Evolutionary conservation across 768 basidiomycete species (phyloP).

Genomic region (Leccinum obscurum): DNA sequence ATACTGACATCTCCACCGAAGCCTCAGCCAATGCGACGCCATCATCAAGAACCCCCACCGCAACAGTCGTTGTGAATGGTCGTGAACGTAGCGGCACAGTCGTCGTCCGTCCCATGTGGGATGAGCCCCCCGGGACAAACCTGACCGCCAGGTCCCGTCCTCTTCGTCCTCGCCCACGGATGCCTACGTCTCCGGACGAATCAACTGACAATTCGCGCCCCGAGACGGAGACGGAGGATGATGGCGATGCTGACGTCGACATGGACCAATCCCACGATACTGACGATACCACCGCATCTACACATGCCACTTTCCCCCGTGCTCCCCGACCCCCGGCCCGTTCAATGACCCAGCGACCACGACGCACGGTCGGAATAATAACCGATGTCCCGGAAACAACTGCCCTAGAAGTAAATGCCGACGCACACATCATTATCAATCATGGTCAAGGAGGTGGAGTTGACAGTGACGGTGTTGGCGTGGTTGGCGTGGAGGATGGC

Average conservation of each 20-base stretch:
- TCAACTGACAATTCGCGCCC: constrained; percentile 56
- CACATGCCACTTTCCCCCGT: constrained; percentile 34
- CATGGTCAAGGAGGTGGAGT: constrained; percentile 41
- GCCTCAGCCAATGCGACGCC: constrained; percentile 62
- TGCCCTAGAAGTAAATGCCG: constrained; percentile 41
- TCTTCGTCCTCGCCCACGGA: constrained; percentile 30
- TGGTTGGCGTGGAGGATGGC: constrained; percentile 65
- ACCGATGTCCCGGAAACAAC: constrained; percentile 38
- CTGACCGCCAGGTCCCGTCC: constrained; percentile 32
- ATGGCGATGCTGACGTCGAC: constrained; percentile 56
- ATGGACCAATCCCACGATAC: constrained; percentile 44
- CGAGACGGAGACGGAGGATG: constrained; percentile 80
- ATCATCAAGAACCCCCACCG: constrained; percentile 59
- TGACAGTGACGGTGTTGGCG: constrained; percentile 42
- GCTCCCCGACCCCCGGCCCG: constrained; percentile 28
- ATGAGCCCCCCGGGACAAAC: constrained; percentile 32
- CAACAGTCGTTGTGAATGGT: constrained; percentile 54
- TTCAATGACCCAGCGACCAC: constrained; percentile 36
- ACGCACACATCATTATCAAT: constrained; percentile 55
- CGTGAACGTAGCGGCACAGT: constrained; percentile 78
- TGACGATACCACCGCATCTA: constrained; percentile 30
- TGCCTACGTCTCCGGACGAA: constrained; percentile 41
- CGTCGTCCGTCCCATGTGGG: constrained; percentile 66
- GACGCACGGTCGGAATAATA: constrained; percentile 51
- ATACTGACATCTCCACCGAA: constrained; percentile 63